A percentile compares a stretch with the other conserved stretches of the same genome.
Evolutionary conservation across 2,329 filamentous ascomycete species (phyloP).

Genomic region (Botrytis medusae): DNA sequence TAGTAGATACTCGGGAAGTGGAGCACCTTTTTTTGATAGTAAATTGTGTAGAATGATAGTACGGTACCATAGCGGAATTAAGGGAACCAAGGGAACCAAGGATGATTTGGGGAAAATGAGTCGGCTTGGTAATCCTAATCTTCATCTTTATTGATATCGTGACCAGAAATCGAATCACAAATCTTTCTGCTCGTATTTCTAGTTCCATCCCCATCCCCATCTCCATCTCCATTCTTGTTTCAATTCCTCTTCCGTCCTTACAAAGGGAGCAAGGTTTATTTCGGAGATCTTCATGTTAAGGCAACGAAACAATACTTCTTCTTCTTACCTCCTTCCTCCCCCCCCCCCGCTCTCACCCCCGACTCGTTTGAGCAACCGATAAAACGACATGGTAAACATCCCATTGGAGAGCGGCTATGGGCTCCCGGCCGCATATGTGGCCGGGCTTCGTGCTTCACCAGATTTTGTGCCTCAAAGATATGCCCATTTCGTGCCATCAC

Average conservation of each 20-base stretch:
- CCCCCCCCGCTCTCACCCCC: neutral
- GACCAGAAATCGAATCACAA: constrained; percentile 5
- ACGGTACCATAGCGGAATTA: neutral
- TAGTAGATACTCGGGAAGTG: constrained; percentile 3
- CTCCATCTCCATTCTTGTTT: neutral
- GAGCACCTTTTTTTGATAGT: neutral
- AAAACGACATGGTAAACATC: constrained; percentile 13
- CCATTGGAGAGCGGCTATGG: constrained; percentile 20
- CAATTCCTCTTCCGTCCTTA: neutral
- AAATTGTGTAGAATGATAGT: neutral
- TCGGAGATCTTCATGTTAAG: constrained; percentile 18
- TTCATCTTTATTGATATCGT: neutral
- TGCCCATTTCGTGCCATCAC: constrained; percentile 9
- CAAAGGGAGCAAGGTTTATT: neutral
- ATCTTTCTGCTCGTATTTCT: neutral
- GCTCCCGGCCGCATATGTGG: constrained; percentile 18
- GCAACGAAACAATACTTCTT: neutral
- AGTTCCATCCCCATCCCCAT: no score
- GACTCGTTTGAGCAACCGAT: constrained; percentile 14
- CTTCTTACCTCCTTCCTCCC: no score
- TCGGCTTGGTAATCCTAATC: constrained; percentile 1
- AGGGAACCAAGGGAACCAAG: neutral
- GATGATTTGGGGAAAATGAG: neutral
- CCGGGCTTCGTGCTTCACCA: constrained; percentile 14
- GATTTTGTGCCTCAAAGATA: constrained; percentile 18